Evolutionary conservation across 2,329 filamentous ascomycete species (phyloP).

Genomic region (Paraphoma sp.): DNA sequence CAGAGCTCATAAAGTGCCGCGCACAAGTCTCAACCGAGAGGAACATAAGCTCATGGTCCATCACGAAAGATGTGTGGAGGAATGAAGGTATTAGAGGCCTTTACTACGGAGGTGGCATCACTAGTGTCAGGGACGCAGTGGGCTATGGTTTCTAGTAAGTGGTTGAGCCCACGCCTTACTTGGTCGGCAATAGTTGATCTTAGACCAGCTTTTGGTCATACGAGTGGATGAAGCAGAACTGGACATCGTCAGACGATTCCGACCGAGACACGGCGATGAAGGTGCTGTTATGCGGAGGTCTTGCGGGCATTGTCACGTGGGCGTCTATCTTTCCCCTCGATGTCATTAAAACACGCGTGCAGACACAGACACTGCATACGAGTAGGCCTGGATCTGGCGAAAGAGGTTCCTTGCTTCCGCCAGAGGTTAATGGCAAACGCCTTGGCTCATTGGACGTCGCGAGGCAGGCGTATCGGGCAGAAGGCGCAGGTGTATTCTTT

Average conservation of each 20-base stretch:
- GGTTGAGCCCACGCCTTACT: neutral
- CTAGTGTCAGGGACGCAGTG: conserved; percentile 81
- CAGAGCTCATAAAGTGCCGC: conserved; percentile 88
- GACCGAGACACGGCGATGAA: conserved; percentile 63
- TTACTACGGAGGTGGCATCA: conserved; percentile 82
- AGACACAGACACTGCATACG: conserved; percentile 65
- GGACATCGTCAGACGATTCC: conserved; percentile 55
- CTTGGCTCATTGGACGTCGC: conserved; percentile 69
- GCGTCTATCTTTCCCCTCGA: conserved; percentile 89
- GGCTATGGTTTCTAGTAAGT: conserved; percentile 93
- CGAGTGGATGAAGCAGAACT: conserved; percentile 71
- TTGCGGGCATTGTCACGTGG: conserved; percentile 90
- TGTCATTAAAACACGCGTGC: conserved; percentile 90
- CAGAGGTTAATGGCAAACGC: conserved; percentile 32
- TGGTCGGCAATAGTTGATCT: neutral
- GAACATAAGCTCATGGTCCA: conserved; percentile 61
- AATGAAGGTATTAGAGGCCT: conserved; percentile 71
- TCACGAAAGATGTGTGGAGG: conserved; percentile 67
- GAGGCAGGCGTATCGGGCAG: conserved; percentile 70
- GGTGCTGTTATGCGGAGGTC: conserved; percentile 80
- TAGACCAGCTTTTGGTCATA: conserved; percentile 80
- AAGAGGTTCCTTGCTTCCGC: conserved; percentile 25
- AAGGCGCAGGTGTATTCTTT: conserved; percentile 80
- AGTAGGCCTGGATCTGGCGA: conserved; percentile 17
- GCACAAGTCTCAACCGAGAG: conserved; percentile 68